A percentile compares a stretch with the other conserved stretches of the same genome.
These are phyloP conservation scores for Monosporascus ibericus DNA, from an alignment of 2,329 filamentous ascomycete genomes.

Conservation along the genomic window DNA sequence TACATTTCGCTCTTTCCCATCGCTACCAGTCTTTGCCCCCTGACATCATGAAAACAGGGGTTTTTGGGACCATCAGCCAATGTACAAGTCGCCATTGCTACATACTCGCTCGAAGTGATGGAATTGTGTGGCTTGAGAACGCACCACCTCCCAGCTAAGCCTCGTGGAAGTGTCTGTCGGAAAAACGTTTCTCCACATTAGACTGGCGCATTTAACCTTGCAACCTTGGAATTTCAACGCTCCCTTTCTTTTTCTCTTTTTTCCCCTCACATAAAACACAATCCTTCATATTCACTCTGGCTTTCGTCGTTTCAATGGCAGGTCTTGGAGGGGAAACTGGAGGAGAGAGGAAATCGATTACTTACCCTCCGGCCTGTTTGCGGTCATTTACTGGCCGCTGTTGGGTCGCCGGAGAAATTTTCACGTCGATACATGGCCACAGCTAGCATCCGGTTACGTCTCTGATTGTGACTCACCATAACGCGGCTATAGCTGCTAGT, in stretches of 20 bases:
- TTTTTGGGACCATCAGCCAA: too few species aligned
- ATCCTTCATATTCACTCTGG: slow-evolving; percentile 64
- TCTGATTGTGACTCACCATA: too few species aligned
- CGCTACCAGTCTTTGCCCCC: neutral
- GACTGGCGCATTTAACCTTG: neutral
- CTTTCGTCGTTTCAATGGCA: slow-evolving; percentile 50
- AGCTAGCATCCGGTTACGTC: too few species aligned
- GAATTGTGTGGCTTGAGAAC: too few species aligned
- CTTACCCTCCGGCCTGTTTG: slow-evolving; percentile 51
- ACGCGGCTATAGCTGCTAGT: too few species aligned
- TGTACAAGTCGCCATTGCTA: too few species aligned
- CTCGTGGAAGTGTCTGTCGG: too few species aligned
- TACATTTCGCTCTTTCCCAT: neutral
- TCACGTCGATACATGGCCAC: slow-evolving; percentile 28
- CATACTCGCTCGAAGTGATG: too few species aligned
- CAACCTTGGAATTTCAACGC: neutral
- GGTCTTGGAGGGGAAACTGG: slow-evolving; percentile 63
- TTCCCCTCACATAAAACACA: slow-evolving; percentile 30
- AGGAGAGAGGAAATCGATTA: slow-evolving; percentile 53
- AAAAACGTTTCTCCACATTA: too few species aligned
- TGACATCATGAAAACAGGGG: neutral
- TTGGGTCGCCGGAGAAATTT: slow-evolving; percentile 31
- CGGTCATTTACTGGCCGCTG: slow-evolving; percentile 10
- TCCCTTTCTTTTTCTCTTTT: slow-evolving; percentile 18
- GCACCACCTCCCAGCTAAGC: too few species aligned